Base-by-base conservation (phyloP, 495 filamentous ascomycete species). In the Aspergillus leporis region DNA sequence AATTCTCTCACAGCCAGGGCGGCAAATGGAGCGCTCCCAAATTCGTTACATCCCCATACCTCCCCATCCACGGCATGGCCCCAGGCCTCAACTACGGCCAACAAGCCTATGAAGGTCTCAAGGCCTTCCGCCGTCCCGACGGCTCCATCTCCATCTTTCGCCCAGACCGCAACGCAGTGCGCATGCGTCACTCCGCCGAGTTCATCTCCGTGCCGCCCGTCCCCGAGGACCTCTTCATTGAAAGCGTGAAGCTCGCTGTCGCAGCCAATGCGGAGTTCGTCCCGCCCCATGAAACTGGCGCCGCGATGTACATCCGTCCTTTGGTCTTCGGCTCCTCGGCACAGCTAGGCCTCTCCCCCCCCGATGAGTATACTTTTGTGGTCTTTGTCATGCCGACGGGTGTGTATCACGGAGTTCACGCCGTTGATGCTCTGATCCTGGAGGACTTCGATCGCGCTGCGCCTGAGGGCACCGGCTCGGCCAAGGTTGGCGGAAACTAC, bases 91-190 rank as follows among this genome's bases (percentile, higher is more conserved):
- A 97, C 80, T 97, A 97, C 69, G 92, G 89, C 43, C 90, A 94
- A 64, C 92, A 97, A 77, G 92, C 90, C 49, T 97, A 93, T 81
- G 92, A 97, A 65, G 92, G 92, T 10, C 81, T 96, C 56, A 97
- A 96, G 72, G 91, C 92, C 52, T 95, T 96, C 81, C 90, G 93
- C 36, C 80, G 82, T 34, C 76, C 79, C 36, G 71, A 82, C 62
- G 65, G 76, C 54, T 66, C 74, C 31, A 90, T 96, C 69, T 80
- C 84, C 60, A 80, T 96, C 62, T 96, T 96, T 82, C 90, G 92
- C 16, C 90, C 92, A 0, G 77, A 83, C 61, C 79, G 84, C 61
- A 96, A 97, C 69, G 93, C 93, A 9, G 74, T 65, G n/a, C 90
- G 92, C 51, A 84, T 97, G 83, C 83, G 86, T 62, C 82, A 89